A percentile compares a stretch with the other conserved stretches of the same genome.
Conservation (phyloP, 2,329 filamentous ascomycete species). For the Berkeleyomyces rouxiae region DNA sequence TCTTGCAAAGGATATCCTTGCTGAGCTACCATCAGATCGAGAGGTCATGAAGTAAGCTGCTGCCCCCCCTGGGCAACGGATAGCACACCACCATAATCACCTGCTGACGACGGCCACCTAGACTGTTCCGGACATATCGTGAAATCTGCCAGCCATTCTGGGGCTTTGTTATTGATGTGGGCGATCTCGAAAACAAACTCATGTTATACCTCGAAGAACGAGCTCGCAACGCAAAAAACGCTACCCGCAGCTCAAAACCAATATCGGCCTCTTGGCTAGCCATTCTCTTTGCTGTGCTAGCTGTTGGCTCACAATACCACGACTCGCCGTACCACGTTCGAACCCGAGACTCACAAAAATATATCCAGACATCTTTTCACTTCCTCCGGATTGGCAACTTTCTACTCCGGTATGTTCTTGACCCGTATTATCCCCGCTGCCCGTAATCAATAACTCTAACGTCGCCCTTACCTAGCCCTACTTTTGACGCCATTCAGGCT, state of each 20-base stretch:
- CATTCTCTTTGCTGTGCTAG: slow-evolving; percentile 47
- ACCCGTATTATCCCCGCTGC: not conserved
- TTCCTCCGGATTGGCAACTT: slow-evolving; percentile 49
- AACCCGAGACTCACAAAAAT: slow-evolving; percentile 41
- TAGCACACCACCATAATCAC: not conserved
- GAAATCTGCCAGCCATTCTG: slow-evolving; percentile 51
- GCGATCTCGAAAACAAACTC: slow-evolving; percentile 46
- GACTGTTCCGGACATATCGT: slow-evolving; percentile 49
- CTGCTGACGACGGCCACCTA: slow-evolving; percentile 18
- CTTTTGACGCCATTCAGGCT: slow-evolving; percentile 49
- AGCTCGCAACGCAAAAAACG: slow-evolving; percentile 35
- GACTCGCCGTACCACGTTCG: slow-evolving; percentile 46
- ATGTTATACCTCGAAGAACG: slow-evolving; percentile 50
- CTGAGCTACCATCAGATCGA: slow-evolving; percentile 45
- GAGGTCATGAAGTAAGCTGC: slow-evolving; percentile 48
- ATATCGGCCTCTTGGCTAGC: slow-evolving; percentile 50
- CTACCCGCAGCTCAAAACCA: slow-evolving; percentile 29
- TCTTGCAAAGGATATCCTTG: slow-evolving; percentile 42
- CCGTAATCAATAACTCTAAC: not conserved
- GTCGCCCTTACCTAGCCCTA: slow-evolving; percentile 28
- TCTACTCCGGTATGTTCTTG: slow-evolving; percentile 31
- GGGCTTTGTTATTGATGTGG: slow-evolving; percentile 50
- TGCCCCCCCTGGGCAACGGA: not conserved
- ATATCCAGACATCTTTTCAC: slow-evolving; percentile 48
- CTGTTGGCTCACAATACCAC: slow-evolving; percentile 49